Conservation (phyloP, 2,329 filamentous ascomycete species). For the Domatiomyces globalis region DNA sequence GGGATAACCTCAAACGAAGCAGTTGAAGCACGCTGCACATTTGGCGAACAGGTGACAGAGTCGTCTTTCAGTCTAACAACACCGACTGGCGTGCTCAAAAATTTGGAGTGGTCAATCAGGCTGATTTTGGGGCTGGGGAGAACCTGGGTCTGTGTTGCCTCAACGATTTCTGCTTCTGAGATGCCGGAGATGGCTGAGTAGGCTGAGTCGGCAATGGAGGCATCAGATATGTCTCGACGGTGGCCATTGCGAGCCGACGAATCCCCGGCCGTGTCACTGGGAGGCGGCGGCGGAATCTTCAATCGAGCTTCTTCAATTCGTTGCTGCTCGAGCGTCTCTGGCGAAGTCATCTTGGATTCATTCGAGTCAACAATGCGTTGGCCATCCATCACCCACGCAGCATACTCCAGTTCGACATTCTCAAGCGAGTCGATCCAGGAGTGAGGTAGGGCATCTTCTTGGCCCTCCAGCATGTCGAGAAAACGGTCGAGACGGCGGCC, state of each 20-base stretch:
- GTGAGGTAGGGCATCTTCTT: slow-evolving; percentile 70
- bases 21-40: slow-evolving; percentile 16
- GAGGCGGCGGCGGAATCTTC: not conserved
- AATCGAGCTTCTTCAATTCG: not conserved
- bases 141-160: slow-evolving; percentile 16
- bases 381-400: slow-evolving; percentile 65
- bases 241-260: slow-evolving; percentile 5
- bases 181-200: slow-evolving; percentile 15
- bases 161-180: slow-evolving; percentile 19
- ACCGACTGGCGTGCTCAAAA: not conserved
- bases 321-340: slow-evolving; percentile 19
- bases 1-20: slow-evolving; percentile 19
- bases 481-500: slow-evolving; percentile 68
- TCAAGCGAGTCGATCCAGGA: slow-evolving; percentile 82
- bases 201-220: slow-evolving; percentile 17
- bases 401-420: slow-evolving; percentile 59
- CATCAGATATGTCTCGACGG: slow-evolving; percentile 16
- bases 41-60: slow-evolving; percentile 8
- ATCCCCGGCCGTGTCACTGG: not conserved
- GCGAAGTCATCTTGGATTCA: slow-evolving; percentile 17
- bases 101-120: slow-evolving; percentile 13
- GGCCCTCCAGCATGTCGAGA: slow-evolving; percentile 73
- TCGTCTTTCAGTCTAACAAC: not conserved
- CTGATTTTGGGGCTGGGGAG: slow-evolving; percentile 16
- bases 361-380: slow-evolving; percentile 47